Evolutionary conservation across 768 basidiomycete genomes (phyloP).

Genomic region (Agrocybe praecox): DNA sequence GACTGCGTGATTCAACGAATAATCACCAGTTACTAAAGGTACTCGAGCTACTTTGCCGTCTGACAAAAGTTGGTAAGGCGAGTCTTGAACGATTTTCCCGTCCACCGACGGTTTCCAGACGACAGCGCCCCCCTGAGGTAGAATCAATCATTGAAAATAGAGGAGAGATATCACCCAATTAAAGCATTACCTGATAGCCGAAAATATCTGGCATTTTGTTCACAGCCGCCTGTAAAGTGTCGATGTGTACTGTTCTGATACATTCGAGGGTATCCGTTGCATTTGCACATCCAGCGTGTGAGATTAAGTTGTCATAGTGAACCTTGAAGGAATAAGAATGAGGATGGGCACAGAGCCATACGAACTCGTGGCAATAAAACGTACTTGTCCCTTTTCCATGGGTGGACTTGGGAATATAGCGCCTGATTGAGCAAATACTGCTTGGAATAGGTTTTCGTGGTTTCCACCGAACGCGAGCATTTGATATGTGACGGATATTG

Average conservation of each 20-base stretch:
- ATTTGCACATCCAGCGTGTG: constrained; percentile 34
- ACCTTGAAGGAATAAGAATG: not conserved
- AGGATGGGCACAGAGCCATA: no score
- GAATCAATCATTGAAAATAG: no score
- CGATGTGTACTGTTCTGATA: constrained; percentile 39
- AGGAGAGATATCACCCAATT: no score
- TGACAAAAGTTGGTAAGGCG: constrained; percentile 40
- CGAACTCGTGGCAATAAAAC: no score
- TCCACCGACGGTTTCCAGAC: constrained; percentile 52
- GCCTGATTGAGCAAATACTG: constrained; percentile 48
- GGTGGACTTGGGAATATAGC: constrained; percentile 25
- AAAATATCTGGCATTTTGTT: constrained; percentile 28
- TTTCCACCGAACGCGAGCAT: constrained; percentile 41
- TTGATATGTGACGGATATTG: constrained; percentile 46
- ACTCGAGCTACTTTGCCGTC: constrained; percentile 46
- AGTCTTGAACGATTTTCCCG: constrained; percentile 44
- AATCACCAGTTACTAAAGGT: constrained; percentile 42
- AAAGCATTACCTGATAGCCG: constrained; percentile 2
- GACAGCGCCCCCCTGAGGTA: constrained; percentile 23
- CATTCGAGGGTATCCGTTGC: constrained; percentile 42
- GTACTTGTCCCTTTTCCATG: constrained; percentile 13
- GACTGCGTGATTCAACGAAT: no score
- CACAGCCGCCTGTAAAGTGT: constrained; percentile 27
- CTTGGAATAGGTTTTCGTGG: constrained; percentile 40
- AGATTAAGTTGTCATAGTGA: constrained; percentile 36